These are phyloP conservation scores for Tribonema minus DNA, from an alignment of 108 stramenopile species.

Conservation along the genomic window DNA sequence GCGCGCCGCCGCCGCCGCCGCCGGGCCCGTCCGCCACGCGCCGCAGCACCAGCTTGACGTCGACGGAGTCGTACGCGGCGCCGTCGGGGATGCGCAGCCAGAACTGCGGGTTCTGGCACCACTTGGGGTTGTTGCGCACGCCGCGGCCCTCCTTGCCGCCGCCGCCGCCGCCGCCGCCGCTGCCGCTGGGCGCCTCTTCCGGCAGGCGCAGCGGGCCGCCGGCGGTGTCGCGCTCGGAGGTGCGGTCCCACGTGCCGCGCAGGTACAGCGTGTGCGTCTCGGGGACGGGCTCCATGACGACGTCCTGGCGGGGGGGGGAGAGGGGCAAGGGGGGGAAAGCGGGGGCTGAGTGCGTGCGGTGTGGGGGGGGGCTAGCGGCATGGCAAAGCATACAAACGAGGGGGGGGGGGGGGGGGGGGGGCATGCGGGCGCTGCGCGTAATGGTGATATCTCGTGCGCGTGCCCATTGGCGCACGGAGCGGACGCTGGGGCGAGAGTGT, in stretches of 20 bases:
- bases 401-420: too few relatives aligned
- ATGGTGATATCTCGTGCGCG: too few relatives aligned
- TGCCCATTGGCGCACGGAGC: too few relatives aligned
- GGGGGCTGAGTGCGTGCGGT: too few relatives aligned
- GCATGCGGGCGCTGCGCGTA: too few relatives aligned
- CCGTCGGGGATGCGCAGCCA: slow-evolving; percentile 33
- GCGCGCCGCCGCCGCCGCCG: not conserved
- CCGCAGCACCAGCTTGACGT: slow-evolving; percentile 47
- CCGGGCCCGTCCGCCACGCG: slow-evolving; percentile 28
- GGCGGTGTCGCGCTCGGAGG: slow-evolving; percentile 50
- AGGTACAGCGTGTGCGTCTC: slow-evolving; percentile 43
- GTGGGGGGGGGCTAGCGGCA: too few relatives aligned
- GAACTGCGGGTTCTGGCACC: slow-evolving; percentile 64
- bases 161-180: slow-evolving; percentile 51
- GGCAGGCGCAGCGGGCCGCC: slow-evolving; percentile 53
- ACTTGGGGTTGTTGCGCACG: slow-evolving; percentile 51
- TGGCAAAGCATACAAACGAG: too few relatives aligned
- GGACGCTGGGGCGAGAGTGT: too few relatives aligned
- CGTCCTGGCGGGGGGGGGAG: slow-evolving; percentile 10
- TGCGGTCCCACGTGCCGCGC: slow-evolving; percentile 53
- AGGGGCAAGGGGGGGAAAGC: too few relatives aligned
- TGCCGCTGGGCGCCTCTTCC: slow-evolving; percentile 45
- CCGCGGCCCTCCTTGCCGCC: slow-evolving; percentile 37
- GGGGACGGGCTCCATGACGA: slow-evolving; percentile 45
- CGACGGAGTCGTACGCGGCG: slow-evolving; percentile 41